Evolutionary conservation across 441 rosid species (phyloP), one percentile per base, ranked within the genome.

Genomic region (Gossypium gossypioides): DNA sequence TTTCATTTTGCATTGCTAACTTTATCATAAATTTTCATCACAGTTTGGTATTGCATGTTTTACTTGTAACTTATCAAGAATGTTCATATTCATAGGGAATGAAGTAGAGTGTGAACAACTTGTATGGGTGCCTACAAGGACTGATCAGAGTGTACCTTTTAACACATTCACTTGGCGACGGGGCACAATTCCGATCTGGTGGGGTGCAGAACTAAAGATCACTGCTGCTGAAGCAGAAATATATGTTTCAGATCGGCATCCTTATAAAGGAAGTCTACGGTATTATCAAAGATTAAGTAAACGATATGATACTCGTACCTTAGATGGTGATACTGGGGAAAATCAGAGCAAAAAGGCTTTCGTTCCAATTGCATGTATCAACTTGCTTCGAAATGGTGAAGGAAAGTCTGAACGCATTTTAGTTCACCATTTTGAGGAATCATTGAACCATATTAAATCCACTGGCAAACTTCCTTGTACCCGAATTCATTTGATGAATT

Each of bases 61-160:
- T 74, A 75, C 52, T 75, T 81, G 37, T 79, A 79, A 81, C 48
- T 75, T 74, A 63, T 77, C 64, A 75, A 74, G 63, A 74, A 77
- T 75, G 74, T 80, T 29, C 74, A 60, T 83, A 63, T 83, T 72
- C 75, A 79, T 87, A 92, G 99, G 99, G 81, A 95, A 95, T 79
- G 98, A 95, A 86, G 96, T 89, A 71, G 99, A 95, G 84, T 95
- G 98, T 81, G 96, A 92, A 84, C 99, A 95, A 85, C 87, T 95
- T 77, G 92, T 91, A 76, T 95, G 98, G 97, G 85, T 83, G 56
- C 97, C 99, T 71, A 92, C 86, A 83, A 87, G 67, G 79, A 63
- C 85, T 16, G 89, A 88, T 78, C 96, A 83, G 81, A 87, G 93
- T 82, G 76, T 91, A 79, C 95, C 95, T 81, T 92, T 92, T 77